phyloP scores from a whole-genome alignment of 805 yeast species.

The Candida manassasensis region DNA sequence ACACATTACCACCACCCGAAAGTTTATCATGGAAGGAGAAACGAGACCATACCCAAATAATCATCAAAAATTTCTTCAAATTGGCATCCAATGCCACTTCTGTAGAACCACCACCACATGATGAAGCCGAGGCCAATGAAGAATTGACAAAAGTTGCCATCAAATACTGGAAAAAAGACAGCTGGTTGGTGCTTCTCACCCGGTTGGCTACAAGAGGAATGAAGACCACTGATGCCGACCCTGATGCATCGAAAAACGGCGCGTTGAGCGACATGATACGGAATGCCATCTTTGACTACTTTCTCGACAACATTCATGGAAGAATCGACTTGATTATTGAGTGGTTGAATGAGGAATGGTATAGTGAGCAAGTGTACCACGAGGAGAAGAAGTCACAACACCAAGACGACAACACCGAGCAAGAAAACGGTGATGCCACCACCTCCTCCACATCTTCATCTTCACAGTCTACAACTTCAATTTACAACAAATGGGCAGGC shows the following conservation, averaged over 20 bases:
- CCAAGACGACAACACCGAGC: constrained; percentile 16
- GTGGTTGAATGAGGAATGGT: constrained; percentile 97
- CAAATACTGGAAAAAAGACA: constrained; percentile 50
- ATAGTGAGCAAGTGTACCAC: constrained; percentile 46
- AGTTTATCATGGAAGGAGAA: constrained; percentile 50
- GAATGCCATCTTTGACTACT: constrained; percentile 65
- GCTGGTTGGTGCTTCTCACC: constrained; percentile 73
- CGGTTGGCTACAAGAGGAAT: constrained; percentile 83
- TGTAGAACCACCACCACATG: constrained; percentile 5
- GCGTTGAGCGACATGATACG: constrained; percentile 61
- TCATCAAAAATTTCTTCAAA: constrained; percentile 55
- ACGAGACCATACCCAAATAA: constrained; percentile 50
- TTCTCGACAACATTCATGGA: constrained; percentile 65
- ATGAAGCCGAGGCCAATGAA: constrained; percentile 23
- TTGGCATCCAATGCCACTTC: constrained; percentile 32
- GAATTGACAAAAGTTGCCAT: constrained; percentile 58
- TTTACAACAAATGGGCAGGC: constrained; percentile 65
- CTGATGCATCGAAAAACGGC: constrained; percentile 18
- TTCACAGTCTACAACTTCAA: constrained; percentile 45
- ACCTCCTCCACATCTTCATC: constrained; percentile 7
- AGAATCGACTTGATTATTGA: constrained; percentile 74
- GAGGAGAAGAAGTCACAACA: constrained; percentile 24
- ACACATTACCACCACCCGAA: constrained; percentile 55
- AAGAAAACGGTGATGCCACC: constrained; percentile 9
- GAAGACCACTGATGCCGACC: constrained; percentile 14